Evolutionary conservation across 2,329 filamentous ascomycete genomes (phyloP), one percentile per base, ranked within the genome.

Genomic region (Tolypocladium tropicale): DNA sequence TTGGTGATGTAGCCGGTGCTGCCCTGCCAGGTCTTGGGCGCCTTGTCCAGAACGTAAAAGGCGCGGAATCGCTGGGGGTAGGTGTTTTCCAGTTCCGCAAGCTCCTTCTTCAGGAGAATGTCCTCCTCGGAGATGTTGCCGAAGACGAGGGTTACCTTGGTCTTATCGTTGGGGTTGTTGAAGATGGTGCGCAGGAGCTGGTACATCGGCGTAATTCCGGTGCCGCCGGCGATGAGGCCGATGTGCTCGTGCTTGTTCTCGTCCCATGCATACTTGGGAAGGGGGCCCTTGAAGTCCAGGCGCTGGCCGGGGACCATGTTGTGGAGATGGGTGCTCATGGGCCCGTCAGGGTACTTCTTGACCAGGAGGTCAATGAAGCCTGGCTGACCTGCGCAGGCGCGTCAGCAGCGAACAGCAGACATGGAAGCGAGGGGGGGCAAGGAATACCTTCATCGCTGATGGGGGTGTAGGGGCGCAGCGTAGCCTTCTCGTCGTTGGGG

Each of bases 151-250:
- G 93, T 97, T 46, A 99, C 91, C 79, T 96, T 95, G 65, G 94
- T 99, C 83, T 94, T 92, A 78, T 99, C 94, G 48, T 89, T 83
- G 58, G 93, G 90, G 82, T 96, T 95, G 75, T 87, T 90, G 85
- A 97, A 95, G 76, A 99, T 96, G 68, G 86, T 82, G 60, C 90
- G 90, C 62, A 84, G 79, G 50, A 99, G 85, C 79, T 99, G 94
- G 80, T 89, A 97, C 93, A 97, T 96, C 64, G 94, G 94, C 12
- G 94, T 94, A 72, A 99, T 95, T 59, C 94, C 94, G 9, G 94
- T 96, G 62, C 94, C 94, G 65, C 94, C 94, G n/a, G 93, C 90
- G 60, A 99, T 82, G 62, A 93, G 79, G 41, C 83, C 86, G 65
- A 95, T 84, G 78, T 97, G 91, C 59, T 89, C 78, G 78, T 96